Evolutionary conservation across 1,284 basidiomycete genomes (phyloP), one percentile per base, ranked within the genome.

Genomic region (Boletus calvinii): DNA sequence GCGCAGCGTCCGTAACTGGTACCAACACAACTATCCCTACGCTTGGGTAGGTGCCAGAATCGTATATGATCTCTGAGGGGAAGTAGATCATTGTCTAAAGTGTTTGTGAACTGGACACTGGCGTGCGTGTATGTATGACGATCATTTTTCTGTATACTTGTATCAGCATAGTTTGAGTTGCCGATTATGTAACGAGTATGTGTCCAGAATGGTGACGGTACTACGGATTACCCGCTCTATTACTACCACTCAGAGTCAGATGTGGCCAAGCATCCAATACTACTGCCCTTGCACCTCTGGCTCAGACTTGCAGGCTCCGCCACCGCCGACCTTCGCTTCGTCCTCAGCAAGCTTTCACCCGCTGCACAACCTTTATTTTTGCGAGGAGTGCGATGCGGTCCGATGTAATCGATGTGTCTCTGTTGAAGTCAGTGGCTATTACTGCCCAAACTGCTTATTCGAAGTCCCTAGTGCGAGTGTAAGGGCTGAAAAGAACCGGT

Each of bases 391-490:
- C 72, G 94, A 98, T 69, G 87, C 90, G 2, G 83, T 99, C 38
- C 77, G 94, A 50, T 99, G 97, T 67, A 90, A 95, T 65, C 82
- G 87, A 59, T 99, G 97, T 63, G 91, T 97, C 8, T 83, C 86
- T 5, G 76, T 92, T 47, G 97, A 99, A 79, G 88, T 98, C 66
- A 92, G 92, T 65, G 92, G 91, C 48, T 98, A 98, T 72, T 98
- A 92, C 69, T 99, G 97, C 66, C 97, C 97, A 20, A 95, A 96
- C 69, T 99, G 97, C 69, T 78, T 98, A n/a, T 99, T 99, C 69
- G 97, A 99, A 64, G 96, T 99, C 4, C 97, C 96, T 0, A 92
- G 89, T 63, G 94, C 97, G 2, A 96, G 92, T 64, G 94, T 99
- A 8, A 81, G 95, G 56, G 92, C 87, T 7, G 95, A 99, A 72